A percentile compares a stretch with the other conserved stretches of the same genome.
phyloP scores from a whole-genome alignment of 345 rosid species.

The Rubroshorea leprosula region DNA sequence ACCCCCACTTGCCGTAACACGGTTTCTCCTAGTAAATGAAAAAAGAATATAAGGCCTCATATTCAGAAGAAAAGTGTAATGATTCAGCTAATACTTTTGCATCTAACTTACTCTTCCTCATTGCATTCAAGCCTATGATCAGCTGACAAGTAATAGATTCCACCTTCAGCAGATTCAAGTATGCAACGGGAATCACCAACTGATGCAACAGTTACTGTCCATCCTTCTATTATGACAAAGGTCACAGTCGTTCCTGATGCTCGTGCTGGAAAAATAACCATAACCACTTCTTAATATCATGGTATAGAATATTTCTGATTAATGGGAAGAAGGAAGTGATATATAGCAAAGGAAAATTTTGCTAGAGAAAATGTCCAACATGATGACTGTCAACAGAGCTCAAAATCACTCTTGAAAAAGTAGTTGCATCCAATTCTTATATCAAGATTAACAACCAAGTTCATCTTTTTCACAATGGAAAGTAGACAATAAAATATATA shows the following conservation, averaged over 20 bases:
- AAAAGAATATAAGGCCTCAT: conserved; percentile 11
- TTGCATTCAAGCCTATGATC: conserved; percentile 93
- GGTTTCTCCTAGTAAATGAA: conserved; percentile 60
- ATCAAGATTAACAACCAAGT: too few relatives aligned
- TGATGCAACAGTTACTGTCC: conserved; percentile 86
- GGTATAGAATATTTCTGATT: neutral
- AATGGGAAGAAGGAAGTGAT: too few relatives aligned
- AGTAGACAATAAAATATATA: neutral
- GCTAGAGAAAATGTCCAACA: neutral
- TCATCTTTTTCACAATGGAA: neutral
- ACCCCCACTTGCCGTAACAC: conserved; percentile 94
- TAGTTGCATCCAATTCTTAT: neutral
- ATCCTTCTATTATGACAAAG: conserved; percentile 83
- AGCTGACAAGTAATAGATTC: conserved; percentile 75
- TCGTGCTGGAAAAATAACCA: conserved; percentile 41
- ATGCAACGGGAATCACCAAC: conserved; percentile 95
- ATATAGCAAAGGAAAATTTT: neutral
- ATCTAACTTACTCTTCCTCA: conserved; percentile 79
- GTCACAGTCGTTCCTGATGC: conserved; percentile 96
- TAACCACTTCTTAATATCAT: neutral
- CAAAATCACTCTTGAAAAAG: neutral
- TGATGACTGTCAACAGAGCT: neutral
- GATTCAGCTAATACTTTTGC: conserved; percentile 4
- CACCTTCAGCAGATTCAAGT: conserved; percentile 93
- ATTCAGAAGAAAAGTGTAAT: conserved; percentile 8